Conservation (phyloP, 2,329 filamentous ascomycete genomes). For the Sporothrix protearum region DNA sequence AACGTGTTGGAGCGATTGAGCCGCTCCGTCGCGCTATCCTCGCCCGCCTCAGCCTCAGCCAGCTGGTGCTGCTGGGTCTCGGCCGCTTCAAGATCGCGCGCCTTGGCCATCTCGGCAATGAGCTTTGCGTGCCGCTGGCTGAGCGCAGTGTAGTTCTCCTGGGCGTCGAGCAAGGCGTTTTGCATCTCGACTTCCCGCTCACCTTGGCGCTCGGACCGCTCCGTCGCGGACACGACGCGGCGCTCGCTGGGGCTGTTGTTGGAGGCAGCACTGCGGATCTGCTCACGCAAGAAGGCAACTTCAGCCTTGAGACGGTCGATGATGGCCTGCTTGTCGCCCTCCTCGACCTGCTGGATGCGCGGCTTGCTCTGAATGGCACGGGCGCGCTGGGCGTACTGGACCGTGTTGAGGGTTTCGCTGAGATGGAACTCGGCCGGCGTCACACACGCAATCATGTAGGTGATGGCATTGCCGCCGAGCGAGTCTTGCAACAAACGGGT, state of each 20-base stretch:
- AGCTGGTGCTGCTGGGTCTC: conserved; percentile 49
- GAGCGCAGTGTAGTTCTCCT: conserved; percentile 90
- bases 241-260: conserved; percentile 54
- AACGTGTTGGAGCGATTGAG: conserved; percentile 94
- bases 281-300: conserved; percentile 87
- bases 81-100: conserved; percentile 64
- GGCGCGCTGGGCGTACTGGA: conserved; percentile 94
- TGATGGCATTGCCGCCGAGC: conserved; percentile 92
- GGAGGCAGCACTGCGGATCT: conserved; percentile 76
- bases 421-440: conserved; percentile 96
- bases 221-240: conserved; percentile 55
- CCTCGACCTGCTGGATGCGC: conserved; percentile 88
- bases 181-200: conserved; percentile 88
- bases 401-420: conserved; percentile 95
- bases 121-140: conserved; percentile 93
- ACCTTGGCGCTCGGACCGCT: conserved; percentile 72
- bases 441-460: conserved; percentile 99
- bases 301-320: conserved; percentile 94
- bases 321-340: conserved; percentile 87
- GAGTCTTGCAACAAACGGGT: conserved; percentile 95
- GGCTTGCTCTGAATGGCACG: conserved; percentile 97
- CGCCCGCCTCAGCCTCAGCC: conserved; percentile 56
- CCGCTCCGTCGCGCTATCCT: conserved; percentile 78
- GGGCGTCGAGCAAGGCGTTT: conserved; percentile 84
- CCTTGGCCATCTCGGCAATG: conserved; percentile 87